Base-by-base conservation (phyloP, 2,329 filamentous ascomycete species). In the Drechmeria coniospora region DNA sequence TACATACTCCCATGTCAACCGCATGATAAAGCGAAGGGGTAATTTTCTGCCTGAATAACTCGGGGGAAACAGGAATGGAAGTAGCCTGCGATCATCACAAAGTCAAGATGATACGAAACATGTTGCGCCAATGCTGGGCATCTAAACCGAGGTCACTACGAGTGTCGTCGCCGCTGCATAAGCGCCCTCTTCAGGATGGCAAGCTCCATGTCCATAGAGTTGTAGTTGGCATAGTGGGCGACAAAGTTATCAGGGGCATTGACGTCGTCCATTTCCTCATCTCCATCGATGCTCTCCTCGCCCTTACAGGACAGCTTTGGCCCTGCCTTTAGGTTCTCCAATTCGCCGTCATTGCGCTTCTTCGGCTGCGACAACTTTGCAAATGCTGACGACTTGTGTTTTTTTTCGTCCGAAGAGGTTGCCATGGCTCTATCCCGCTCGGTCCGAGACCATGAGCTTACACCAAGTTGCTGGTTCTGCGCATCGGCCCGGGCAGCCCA, bases 401-500 rank as follows among this genome's bases (percentile, higher is more conserved):
- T 21, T 11, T 27, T 30, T 21, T 15, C 17, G 15, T 25, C 21
- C 10, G 27, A 24, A 5, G 27, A 23, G 2, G 19, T 12, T 1
- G 19, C 10, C 8, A 20, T 17, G 23, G 13, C 26, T n/a, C 10
- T 15, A 15, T 26, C 18, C 6, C 27, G 18, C 9, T 22, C 17
- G 11, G 25, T 17, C 9, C 13, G 19, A 20, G 20, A 27, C 26
- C 7, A 12, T 15, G 16, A 22, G 14, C 24, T 23, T 11, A 27
- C 28, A 4, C 28, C 18, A 13, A 31, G 21, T 12, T 17, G 24
- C 14, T 25, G 23, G 20, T 33, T 33, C 15, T 33, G 32, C 7
- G 16, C 20, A 15, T 33, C 28, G 32, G 32, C 32, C 5, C 32
- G 31, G n/a, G 33, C 31, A 5, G 31, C 33, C 33, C 33, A 35